Percentiles rank a stretch among this genome's conserved stretches.
Conservation (phyloP, 208 protist genomes). For the Borovskyia barvae region DNA sequence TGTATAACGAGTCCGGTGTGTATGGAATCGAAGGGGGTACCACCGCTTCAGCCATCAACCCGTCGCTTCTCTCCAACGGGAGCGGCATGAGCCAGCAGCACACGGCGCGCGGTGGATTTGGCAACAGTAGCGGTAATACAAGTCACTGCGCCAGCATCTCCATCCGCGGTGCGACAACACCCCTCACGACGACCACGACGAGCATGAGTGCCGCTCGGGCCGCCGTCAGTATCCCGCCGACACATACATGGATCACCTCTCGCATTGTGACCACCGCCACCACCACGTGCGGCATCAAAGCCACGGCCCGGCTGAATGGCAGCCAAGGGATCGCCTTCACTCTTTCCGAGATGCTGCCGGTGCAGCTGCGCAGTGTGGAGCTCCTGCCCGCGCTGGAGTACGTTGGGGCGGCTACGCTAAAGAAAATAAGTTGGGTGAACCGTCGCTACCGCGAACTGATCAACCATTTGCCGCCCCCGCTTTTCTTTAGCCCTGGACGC, state of each 20-base stretch:
- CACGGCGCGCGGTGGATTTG: neutral
- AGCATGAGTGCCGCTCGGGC: slow-evolving; percentile 16
- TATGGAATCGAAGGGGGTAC: slow-evolving; percentile 31
- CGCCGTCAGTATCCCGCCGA: slow-evolving; percentile 13
- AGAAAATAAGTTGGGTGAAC: slow-evolving; percentile 67
- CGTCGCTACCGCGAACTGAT: slow-evolving; percentile 55
- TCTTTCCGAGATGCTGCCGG: slow-evolving; percentile 42
- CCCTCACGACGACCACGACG: slow-evolving; percentile 17
- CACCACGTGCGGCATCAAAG: slow-evolving; percentile 36
- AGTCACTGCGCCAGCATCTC: neutral
- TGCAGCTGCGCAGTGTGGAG: slow-evolving; percentile 63
- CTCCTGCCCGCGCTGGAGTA: slow-evolving; percentile 72
- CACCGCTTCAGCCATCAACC: slow-evolving; percentile 12
- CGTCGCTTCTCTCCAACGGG: neutral
- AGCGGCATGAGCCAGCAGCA: neutral
- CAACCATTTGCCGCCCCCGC: slow-evolving; percentile 63
- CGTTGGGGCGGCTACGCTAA: slow-evolving; percentile 52
- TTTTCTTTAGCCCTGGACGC: slow-evolving; percentile 48
- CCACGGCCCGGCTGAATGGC: slow-evolving; percentile 10
- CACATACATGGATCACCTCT: slow-evolving; percentile 29
- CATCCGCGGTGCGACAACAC: slow-evolving; percentile 18
- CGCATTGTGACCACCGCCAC: slow-evolving; percentile 13
- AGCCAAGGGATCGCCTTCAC: slow-evolving; percentile 38
- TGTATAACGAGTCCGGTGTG: slow-evolving; percentile 28
- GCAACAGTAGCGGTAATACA: neutral